A percentile compares a stretch with the other conserved stretches of the same genome.
Conservation (phyloP, 2,329 filamentous ascomycete genomes). For the Zalaria sp. region DNA sequence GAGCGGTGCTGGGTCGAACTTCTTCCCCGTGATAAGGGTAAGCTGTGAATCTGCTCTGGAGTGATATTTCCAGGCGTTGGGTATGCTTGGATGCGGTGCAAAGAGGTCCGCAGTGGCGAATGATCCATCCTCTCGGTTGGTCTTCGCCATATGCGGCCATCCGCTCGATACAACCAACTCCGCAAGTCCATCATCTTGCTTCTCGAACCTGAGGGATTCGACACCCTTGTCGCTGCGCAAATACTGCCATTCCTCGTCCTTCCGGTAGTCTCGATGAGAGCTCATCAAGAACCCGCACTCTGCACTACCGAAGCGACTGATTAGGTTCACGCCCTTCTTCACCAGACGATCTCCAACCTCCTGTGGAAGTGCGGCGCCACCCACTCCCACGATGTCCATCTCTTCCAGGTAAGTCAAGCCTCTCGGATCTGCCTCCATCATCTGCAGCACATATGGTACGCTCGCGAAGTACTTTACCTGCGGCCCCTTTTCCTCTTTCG, state of each 20-base stretch:
- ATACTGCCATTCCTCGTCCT: constrained; percentile 48
- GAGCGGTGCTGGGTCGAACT: constrained; percentile 50
- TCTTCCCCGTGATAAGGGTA: constrained; percentile 51
- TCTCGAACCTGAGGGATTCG: constrained; percentile 31
- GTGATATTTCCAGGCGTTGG: constrained; percentile 47
- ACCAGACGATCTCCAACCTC: constrained; percentile 42
- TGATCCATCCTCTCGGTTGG: constrained; percentile 43
- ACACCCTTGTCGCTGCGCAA: constrained; percentile 30
- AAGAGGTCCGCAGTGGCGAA: constrained; percentile 53
- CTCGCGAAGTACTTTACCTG: constrained; percentile 45
- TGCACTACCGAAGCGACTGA: constrained; percentile 50
- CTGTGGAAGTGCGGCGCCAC: constrained; percentile 43
- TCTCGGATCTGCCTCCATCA: constrained; percentile 30
- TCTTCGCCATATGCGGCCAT: constrained; percentile 48
- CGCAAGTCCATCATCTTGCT: constrained; percentile 26
- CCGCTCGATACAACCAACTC: constrained; percentile 41
- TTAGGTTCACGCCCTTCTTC: constrained; percentile 35
- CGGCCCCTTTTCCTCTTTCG: constrained; percentile 11
- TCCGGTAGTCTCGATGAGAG: constrained; percentile 41
- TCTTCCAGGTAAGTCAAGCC: constrained; percentile 29
- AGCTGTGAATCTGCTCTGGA: constrained; percentile 48
- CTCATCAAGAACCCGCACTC: constrained; percentile 54
- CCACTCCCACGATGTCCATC: constrained; percentile 50
- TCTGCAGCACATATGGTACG: constrained; percentile 44
- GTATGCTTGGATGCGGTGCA: constrained; percentile 35